A percentile compares a stretch with the other conserved stretches of the same genome.
Conservation (phyloP, 208 protist species). For the Trypanosoma melophagium region DNA sequence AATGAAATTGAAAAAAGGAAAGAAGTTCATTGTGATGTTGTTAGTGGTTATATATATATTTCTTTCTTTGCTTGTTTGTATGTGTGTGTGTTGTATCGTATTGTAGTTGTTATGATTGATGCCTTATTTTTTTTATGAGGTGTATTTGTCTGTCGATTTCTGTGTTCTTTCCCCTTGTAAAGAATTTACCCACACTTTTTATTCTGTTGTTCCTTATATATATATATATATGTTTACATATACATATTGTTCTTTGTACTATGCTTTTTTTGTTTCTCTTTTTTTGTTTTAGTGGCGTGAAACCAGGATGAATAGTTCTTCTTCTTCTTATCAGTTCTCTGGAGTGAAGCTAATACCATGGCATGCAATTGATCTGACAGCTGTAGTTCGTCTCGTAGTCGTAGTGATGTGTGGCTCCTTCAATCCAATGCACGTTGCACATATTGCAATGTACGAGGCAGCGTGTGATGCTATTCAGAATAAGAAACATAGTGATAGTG, state of each 20-base stretch:
- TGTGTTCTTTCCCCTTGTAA: no score
- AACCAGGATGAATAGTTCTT: neutral
- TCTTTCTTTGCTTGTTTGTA: no score
- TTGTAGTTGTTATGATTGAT: no score
- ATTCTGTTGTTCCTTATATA: constrained; percentile 2
- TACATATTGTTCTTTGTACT: constrained; percentile 24
- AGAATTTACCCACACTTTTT: neutral
- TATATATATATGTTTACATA: constrained; percentile 5
- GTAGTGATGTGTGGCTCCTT: constrained; percentile 75
- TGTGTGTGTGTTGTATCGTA: no score
- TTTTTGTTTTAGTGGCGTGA: neutral
- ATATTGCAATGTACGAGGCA: constrained; percentile 60
- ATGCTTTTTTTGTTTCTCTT: constrained; percentile 20
- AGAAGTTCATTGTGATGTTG: no score
- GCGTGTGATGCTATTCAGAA: constrained; percentile 20
- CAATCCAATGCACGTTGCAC: constrained; percentile 82
- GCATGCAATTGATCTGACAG: constrained; percentile 13
- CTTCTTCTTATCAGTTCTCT: constrained; percentile 29
- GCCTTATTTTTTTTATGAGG: no score
- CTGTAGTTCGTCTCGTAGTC: constrained; percentile 36
- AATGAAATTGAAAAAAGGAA: no score
- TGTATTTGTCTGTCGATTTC: no score
- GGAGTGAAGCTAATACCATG: constrained; percentile 42
- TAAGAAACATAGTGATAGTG: no score
- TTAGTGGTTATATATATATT: no score